phyloP scores from a whole-genome alignment of 768 basidiomycete species.

The Termitomyces sp. region DNA sequence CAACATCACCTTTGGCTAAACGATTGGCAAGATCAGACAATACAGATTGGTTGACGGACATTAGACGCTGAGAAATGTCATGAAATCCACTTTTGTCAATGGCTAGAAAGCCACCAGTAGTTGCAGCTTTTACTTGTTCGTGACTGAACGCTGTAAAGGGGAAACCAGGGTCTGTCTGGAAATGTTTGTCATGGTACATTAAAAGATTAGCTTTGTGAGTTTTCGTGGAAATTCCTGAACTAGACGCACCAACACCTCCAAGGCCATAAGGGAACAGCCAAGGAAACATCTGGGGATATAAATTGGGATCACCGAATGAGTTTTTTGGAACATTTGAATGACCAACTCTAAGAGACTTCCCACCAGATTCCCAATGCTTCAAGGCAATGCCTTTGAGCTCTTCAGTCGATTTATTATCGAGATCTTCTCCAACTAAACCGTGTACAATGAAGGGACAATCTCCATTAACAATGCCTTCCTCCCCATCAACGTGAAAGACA shows the following conservation, averaged over 20 bases:
- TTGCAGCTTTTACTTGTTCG: slow-evolving; percentile 29
- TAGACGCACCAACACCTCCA: slow-evolving; percentile 16
- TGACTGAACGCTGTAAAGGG: slow-evolving; percentile 37
- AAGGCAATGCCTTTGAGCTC: slow-evolving; percentile 20
- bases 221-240: slow-evolving; percentile 11
- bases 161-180: slow-evolving; percentile 34
- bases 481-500: no score
- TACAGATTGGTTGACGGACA: slow-evolving; percentile 14
- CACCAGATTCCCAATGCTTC: slow-evolving; percentile 13
- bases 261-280: slow-evolving; percentile 39
- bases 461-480: slow-evolving; percentile 22
- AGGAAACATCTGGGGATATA: slow-evolving; percentile 38
- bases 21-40: neutral
- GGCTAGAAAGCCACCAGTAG: slow-evolving; percentile 23
- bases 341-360: slow-evolving; percentile 12
- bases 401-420: slow-evolving; percentile 10
- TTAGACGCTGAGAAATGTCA: slow-evolving; percentile 23
- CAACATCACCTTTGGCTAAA: slow-evolving; percentile 11
- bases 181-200: slow-evolving; percentile 36
- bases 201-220: slow-evolving; percentile 23
- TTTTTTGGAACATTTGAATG: slow-evolving; percentile 13
- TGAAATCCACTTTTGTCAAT: slow-evolving; percentile 23
- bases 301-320: slow-evolving; percentile 25
- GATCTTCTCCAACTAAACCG: slow-evolving; percentile 25
- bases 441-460: slow-evolving; percentile 35